phyloP scores from a whole-genome alignment of 2,329 filamentous ascomycete species.

The Massarina eburnea region DNA sequence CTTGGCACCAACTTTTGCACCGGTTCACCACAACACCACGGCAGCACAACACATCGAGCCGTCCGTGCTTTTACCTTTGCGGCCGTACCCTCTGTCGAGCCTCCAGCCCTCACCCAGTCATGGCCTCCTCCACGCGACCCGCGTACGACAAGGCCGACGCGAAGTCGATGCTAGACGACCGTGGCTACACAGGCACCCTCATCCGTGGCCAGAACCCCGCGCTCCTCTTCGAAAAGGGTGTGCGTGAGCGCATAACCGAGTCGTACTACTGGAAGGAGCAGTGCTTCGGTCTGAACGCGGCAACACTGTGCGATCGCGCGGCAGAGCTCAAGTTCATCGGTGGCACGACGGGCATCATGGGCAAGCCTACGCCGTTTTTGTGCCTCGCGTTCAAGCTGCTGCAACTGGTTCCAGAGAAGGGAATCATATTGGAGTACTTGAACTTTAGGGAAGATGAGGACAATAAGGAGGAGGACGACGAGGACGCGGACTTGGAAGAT shows the following conservation, averaged over 20 bases:
- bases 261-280: slow-evolving; percentile 99
- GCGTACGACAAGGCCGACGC: slow-evolving; percentile 75
- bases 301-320: slow-evolving; percentile 81
- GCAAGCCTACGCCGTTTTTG: slow-evolving; percentile 88
- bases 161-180: slow-evolving; percentile 77
- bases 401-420: slow-evolving; percentile 79
- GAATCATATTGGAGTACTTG: slow-evolving; percentile 78
- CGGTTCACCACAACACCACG: neutral
- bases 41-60: neutral
- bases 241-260: slow-evolving; percentile 92
- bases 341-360: slow-evolving; percentile 80
- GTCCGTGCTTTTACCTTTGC: no score
- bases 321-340: slow-evolving; percentile 82
- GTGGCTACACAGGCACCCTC: slow-evolving; percentile 74
- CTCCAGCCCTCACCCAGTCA: neutral
- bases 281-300: slow-evolving; percentile 89
- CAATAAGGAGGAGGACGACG: slow-evolving; percentile 41
- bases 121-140: slow-evolving; percentile 33
- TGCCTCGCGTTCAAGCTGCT: slow-evolving; percentile 94
- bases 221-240: slow-evolving; percentile 93
- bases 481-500: slow-evolving; percentile 37
- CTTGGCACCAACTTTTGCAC: slow-evolving; percentile 8
- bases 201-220: slow-evolving; percentile 91
- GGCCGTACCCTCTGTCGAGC: no score
- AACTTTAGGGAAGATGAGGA: slow-evolving; percentile 50